Conservation (phyloP, 306 rosid genomes). For the Cicer bijugum region DNA sequence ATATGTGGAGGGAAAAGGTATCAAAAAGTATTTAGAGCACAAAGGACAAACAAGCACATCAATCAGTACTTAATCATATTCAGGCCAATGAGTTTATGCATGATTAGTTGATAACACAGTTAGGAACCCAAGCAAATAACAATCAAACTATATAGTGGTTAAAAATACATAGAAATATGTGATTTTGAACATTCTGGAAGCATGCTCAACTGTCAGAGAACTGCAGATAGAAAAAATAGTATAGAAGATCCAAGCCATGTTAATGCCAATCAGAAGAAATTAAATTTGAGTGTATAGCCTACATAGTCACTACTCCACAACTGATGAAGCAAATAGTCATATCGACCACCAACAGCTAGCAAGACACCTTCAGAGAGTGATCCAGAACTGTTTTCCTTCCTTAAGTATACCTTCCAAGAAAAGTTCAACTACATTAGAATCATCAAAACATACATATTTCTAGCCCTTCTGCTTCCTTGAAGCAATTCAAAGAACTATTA, state of each 20-base stretch:
- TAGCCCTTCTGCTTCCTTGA: slow-evolving; percentile 25
- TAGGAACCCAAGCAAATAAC: slow-evolving; percentile 32
- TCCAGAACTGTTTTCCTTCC: slow-evolving; percentile 77
- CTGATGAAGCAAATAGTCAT: slow-evolving; percentile 80
- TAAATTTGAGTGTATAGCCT: slow-evolving; percentile 45
- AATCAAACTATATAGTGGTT: slow-evolving; percentile 5
- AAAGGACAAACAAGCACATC: slow-evolving; percentile 26
- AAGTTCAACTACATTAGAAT: slow-evolving; percentile 45
- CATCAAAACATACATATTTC: slow-evolving; percentile 29
- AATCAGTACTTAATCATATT: slow-evolving; percentile 26
- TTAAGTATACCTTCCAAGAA: slow-evolving; percentile 73
- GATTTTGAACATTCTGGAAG: slow-evolving; percentile 37
- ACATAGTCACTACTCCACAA: slow-evolving; percentile 73
- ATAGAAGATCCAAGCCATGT: slow-evolving; percentile 33
- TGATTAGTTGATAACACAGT: slow-evolving; percentile 27
- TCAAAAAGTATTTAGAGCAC: slow-evolving; percentile 20
- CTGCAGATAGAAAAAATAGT: slow-evolving; percentile 13
- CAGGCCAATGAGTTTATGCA: slow-evolving; percentile 35
- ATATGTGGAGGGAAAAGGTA: slow-evolving; percentile 27
- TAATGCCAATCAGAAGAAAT: slow-evolving; percentile 32
- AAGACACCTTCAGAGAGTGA: slow-evolving; percentile 74
- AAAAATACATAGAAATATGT: slow-evolving; percentile 22
- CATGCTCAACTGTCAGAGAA: slow-evolving; percentile 29
- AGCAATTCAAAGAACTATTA: slow-evolving; percentile 30
- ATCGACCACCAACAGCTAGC: slow-evolving; percentile 91